Base-by-base conservation (phyloP, 345 rosid species). In the Leavenworthia alabamica region DNA sequence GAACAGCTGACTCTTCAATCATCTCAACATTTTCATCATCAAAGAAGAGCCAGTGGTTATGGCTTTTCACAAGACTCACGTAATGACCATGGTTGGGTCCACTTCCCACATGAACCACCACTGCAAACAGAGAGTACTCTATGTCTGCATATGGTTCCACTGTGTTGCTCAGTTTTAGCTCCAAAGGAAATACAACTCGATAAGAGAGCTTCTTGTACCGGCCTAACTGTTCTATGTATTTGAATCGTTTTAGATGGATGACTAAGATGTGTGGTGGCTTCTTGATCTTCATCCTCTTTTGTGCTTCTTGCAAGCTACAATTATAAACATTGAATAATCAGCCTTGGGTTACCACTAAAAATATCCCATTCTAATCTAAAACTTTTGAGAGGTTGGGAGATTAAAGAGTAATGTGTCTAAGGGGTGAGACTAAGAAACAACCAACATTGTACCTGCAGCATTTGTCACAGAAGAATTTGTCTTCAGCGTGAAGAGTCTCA, bases 11-110 rank as follows among this genome's bases (percentile, higher is more conserved):
- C 77, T 89, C 95, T 6, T 89, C 96, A 2, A 86, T 85, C 82
- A 92, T 89, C 77, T 89, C 96, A 54, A 89, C 93, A 11, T 79
- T 92, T 71, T 92, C 95, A 3, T 92, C 96, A 31, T 86, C 98
- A 37, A 92, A 89, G 76, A 89, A 86, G 60, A 86, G 73, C 93
- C 93, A 89, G 72, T 89, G 95, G 78, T 86, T 83, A 63, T 86
- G 96, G 64, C 86, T 82, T 74, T 88, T 88, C 77, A 91, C 88
- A 3, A 91, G 95, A 78, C 96, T 88, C 46, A 91, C 96, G 23
- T 91, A 91, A 62, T 88, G 98, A 13, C 96, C 96, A 24, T 88
- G 98, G 70, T 88, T 91, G 10, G 98, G 96, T 14, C 98, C 96
- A 12, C 95, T 86, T 26, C 98, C 97, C 4, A 91, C 94, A 49